These are phyloP conservation scores for Fusarium sp. DNA, from an alignment of 2,329 filamentous ascomycete species.

Conservation along the genomic window DNA sequence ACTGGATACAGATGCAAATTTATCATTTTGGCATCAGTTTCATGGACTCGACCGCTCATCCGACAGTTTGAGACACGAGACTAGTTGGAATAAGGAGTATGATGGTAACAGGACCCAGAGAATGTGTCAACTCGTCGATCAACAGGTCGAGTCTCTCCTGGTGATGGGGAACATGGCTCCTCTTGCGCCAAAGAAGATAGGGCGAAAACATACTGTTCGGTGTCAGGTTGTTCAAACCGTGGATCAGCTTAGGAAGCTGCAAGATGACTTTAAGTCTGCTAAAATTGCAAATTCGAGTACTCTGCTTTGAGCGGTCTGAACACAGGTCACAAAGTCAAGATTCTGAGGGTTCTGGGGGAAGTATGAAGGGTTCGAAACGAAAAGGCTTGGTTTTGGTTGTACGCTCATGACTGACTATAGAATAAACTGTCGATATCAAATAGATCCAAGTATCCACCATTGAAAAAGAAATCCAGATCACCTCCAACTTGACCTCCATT, in stretches of 20 bases:
- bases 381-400: not conserved
- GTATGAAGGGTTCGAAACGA: not conserved
- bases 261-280: not conserved
- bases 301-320: not conserved
- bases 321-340: not conserved
- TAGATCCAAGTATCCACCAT: slow-evolving; percentile 11
- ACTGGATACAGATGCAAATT: not conserved
- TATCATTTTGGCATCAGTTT: not conserved
- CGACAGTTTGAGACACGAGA: no score
- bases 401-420: not conserved
- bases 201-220: not conserved
- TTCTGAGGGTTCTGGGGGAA: not conserved
- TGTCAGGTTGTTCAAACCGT: not conserved
- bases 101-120: not conserved
- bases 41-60: not conserved
- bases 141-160: not conserved
- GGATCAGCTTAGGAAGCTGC: not conserved
- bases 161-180: not conserved
- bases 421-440: slow-evolving; percentile 22
- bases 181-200: not conserved
- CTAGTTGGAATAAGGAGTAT: not conserved
- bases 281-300: not conserved
- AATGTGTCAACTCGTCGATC: not conserved
- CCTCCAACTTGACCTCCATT: slow-evolving; percentile 13
- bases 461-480: not conserved